Evolutionary conservation across 208 protist species (phyloP), one percentile per base, ranked within the genome.

Genomic region (Trypanosoma platydactyli): DNA sequence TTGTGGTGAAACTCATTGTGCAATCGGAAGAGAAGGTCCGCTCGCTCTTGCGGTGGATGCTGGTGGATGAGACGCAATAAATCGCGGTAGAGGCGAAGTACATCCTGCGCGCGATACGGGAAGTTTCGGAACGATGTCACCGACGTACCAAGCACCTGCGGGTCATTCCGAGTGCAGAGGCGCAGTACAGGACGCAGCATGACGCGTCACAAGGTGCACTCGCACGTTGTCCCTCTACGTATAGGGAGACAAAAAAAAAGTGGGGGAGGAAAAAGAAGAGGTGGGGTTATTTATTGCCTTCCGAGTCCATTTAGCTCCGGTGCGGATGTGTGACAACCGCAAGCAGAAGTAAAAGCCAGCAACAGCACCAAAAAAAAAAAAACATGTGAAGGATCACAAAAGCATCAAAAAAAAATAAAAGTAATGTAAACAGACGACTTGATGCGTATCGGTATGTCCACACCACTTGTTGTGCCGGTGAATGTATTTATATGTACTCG

Each of bases 21-120:
- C 42, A 95, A 71, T 1, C 86, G 84, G 54, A 92, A 91, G 4
- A 85, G 74, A 54, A 91, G 52, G 35, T 93, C 90, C 12, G 60
- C 58, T 3, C 83, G 80, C 56, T 94, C 87, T 66, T 86, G 76
- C 0, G 85, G 83, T 0, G 74, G 68, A 61, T 93, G 75, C 55
- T 77, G 74, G 65, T 92, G 81, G 58, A 95, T 89, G 63, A 94
- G 83, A n/a, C 80, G 80, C 12, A 92, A 80, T 41, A 95, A 92
- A 66, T 82, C 64, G 5, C 79, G 71, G 72, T 95, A 95, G 5
- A 94, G 73, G 46, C 86, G 59, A 16, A 95, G 71, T 0, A 82
- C 78, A 24, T 94, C 84, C 16, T 71, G 77, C 11, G 86, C 84
- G 1, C 69, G 74, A 55, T 86, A 91, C 5, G 90, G 86, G 56